A percentile compares a stretch with the other conserved stretches of the same genome.
These are phyloP conservation scores for Triangularia setosa DNA, from an alignment of 2,329 filamentous ascomycete species.

Conservation along the genomic window DNA sequence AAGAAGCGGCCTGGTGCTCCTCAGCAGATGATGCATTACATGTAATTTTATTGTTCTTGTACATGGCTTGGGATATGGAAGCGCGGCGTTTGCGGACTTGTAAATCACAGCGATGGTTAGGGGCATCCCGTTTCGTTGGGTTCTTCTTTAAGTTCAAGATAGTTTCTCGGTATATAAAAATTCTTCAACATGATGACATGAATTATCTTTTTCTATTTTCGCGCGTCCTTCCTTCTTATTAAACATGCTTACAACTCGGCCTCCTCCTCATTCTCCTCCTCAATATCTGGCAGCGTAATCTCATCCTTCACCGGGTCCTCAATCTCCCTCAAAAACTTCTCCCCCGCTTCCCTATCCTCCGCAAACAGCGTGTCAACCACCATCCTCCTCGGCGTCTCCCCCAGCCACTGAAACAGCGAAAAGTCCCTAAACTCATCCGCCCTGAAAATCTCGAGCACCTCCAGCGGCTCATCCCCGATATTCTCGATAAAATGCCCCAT, in stretches of 20 bases:
- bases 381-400: slow-evolving; percentile 63
- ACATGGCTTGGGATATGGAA: neutral
- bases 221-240: neutral
- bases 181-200: neutral
- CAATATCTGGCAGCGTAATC: slow-evolving; percentile 14
- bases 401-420: slow-evolving; percentile 71
- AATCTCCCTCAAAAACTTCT: slow-evolving; percentile 60
- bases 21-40: slow-evolving; percentile 24
- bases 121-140: slow-evolving; percentile 1
- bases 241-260: neutral
- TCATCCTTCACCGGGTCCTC: slow-evolving; percentile 57
- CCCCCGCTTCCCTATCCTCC: slow-evolving; percentile 55
- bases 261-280: neutral
- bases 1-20: slow-evolving; percentile 27
- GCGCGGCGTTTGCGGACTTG: neutral
- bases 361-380: slow-evolving; percentile 65
- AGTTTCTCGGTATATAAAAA: neutral
- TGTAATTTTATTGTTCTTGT: slow-evolving; percentile 11
- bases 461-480: slow-evolving; percentile 68
- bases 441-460: slow-evolving; percentile 73
- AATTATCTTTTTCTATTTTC: neutral
- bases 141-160: neutral
- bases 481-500: slow-evolving; percentile 84
- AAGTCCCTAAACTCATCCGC: slow-evolving; percentile 70
- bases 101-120: neutral